Base-by-base conservation (phyloP, 2,329 filamentous ascomycete genomes). In the Neofusicoccum ribis region DNA sequence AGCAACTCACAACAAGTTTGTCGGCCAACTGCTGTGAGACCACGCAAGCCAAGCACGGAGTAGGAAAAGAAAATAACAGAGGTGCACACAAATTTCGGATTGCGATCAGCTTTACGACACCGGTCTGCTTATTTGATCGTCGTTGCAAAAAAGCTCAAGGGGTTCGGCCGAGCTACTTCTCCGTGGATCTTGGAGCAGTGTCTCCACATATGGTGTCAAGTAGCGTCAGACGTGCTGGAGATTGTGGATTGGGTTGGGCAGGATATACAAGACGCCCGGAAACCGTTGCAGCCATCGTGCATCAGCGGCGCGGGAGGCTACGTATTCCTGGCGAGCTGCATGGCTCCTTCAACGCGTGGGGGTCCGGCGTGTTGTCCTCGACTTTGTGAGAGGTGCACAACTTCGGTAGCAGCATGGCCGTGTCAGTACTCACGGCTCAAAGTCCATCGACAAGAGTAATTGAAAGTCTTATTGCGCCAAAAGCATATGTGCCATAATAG, bases 221-320 rank as follows among this genome's bases (percentile, higher is more conserved):
- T 20, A 37, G 27, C n/a, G 56, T n/a, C n/a, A 20, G 31, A 31
- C 5, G 3, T 37, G 31, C 7, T 8, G n/a, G 14, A 8, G n/a
- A 11, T 14, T 8, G 43, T 31, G 37, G 37, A 5, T 39, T 46
- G 37, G 41, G 12, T 15, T 15, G 23, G 20, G 17, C 27, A 27
- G 56, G 11, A 34, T 47, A 17, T 34, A 8, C 15, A 37, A 8
- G 34, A 31, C 50, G 31, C 43, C 43, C 56, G n/a, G 20, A 60
- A 47, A 60, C 56, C 31, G 27, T 47, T 47, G 56, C 56, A 37
- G 56, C 39, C 14, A 47, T 60, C 56, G 15, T 20, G 56, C 56
- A 46, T 60, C 27, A 37, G 43, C n/a, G 27, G 56, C 34, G 52
- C 52, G 15, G 15, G 34, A n/a, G 27, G 52, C 52, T 41, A 31